phyloP scores from a whole-genome alignment of 805 yeast genomes.

The Starmerella bombi region DNA sequence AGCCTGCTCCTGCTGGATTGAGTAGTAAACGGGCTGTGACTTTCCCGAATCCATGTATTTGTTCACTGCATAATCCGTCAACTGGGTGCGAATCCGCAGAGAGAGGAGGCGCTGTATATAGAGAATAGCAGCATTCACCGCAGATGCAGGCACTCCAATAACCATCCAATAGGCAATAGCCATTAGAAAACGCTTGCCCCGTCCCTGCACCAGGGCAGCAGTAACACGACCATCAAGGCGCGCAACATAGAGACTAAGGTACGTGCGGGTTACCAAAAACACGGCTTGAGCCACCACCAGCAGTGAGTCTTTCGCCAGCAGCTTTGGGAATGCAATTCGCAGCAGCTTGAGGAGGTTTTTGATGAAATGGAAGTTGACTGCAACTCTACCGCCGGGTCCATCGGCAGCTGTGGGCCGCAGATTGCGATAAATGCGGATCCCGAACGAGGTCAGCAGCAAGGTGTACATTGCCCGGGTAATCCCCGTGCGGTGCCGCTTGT shows the following conservation, averaged over 20 bases:
- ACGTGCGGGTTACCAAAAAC: constrained; percentile 53
- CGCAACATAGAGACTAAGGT: constrained; percentile 69
- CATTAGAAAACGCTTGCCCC: constrained; percentile 48
- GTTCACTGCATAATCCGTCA: constrained; percentile 52
- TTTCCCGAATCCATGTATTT: constrained; percentile 41
- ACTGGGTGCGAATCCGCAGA: constrained; percentile 41
- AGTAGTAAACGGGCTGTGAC: constrained; percentile 57
- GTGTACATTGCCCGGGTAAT: constrained; percentile 17
- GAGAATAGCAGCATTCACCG: constrained; percentile 54
- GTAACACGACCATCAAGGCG: constrained; percentile 75
- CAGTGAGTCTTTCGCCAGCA: constrained; percentile 26
- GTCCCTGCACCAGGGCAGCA: constrained; percentile 62
- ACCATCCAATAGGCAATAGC: constrained; percentile 65
- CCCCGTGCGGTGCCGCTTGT: constrained; percentile 15
- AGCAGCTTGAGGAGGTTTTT: constrained; percentile 23
- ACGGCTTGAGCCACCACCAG: constrained; percentile 40
- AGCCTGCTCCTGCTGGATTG: constrained; percentile 39
- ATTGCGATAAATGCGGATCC: constrained; percentile 9
- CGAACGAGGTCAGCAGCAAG: constrained; percentile 12
- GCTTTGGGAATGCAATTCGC: constrained; percentile 27
- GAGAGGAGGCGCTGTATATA: constrained; percentile 30
- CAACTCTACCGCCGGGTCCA: constrained; percentile 17
- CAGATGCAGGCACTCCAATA: constrained; percentile 74
- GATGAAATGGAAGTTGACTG: constrained; percentile 25
- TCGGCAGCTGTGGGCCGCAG: neutral